Base-by-base conservation (phyloP, 2,329 filamentous ascomycete genomes). In the Scytalidium lignicola region DNA sequence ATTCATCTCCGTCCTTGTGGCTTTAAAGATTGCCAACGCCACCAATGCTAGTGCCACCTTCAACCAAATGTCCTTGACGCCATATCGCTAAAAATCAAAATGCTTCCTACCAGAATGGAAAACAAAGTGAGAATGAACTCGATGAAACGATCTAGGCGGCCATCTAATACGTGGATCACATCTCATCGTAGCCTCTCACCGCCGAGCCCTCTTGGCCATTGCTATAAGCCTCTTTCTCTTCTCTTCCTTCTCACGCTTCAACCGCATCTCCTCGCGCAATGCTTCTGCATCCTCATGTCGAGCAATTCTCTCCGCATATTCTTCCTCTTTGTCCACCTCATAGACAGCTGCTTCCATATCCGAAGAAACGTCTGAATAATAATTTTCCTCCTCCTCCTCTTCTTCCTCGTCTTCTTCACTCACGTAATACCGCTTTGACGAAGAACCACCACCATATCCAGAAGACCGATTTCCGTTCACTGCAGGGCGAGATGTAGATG, bases 311-410 rank as follows among this genome's bases (percentile, higher is more conserved):
- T 84, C 77, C 2, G 86, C 85, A 44, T 70, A 63, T 43, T 74
- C 70, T 64, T 92, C 88, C 64, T 92, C 88, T 29, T 76, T 71
- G 52, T 90, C 85, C 46, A 91, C 79, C 57, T 90, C 86, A 52
- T 83, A 84, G 32, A 85, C 65, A 28, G 85, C 86, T 2, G 85
- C 88, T 65, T 90, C 86, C 85, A 90, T 90, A 58, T 89, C 87
- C 5, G 85, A 88, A 4, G 83, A 86, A 5, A 65, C 80, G 48
- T 86, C 85, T 1, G 81, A 83, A 2, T 72, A 76, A 55, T 87
- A 85, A 43, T 73, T 74, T 26, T 86, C 82, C 41, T 85, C 82
- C 8, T 86, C 82, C 17, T 82, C 74, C 18, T 76, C 71, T 40
- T 78, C 74, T 6, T 70, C 67, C 2, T 65, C 62, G 3, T 66